Evolutionary conservation across 441 rosid genomes (phyloP).

Genomic region (Breynia disticha): DNA sequence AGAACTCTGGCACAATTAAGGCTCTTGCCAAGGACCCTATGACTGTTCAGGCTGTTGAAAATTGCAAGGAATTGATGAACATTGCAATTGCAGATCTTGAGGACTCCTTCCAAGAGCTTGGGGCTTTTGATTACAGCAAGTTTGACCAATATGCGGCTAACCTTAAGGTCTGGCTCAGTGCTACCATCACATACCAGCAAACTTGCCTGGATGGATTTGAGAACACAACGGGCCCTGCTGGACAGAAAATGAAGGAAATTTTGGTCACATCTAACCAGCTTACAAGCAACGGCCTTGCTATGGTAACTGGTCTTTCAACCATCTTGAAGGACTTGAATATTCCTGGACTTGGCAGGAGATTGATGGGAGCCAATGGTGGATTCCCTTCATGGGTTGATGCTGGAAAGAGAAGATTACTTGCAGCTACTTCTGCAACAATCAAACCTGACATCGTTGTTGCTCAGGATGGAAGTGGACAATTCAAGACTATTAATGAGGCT

Average conservation of each 20-base stretch:
- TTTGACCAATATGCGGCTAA: conserved; percentile 32
- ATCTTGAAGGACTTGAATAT: conserved; percentile 26
- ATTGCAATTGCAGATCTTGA: conserved; percentile 56
- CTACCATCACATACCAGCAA: conserved; percentile 56
- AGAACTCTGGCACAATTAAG: conserved; percentile 33
- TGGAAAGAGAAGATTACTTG: conserved; percentile 29
- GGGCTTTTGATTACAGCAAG: conserved; percentile 26
- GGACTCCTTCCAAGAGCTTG: conserved; percentile 30
- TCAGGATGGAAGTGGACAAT: conserved; percentile 64
- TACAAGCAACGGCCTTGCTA: conserved; percentile 62
- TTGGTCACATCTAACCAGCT: conserved; percentile 37
- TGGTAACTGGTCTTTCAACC: conserved; percentile 36
- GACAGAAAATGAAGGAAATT: conserved; percentile 37
- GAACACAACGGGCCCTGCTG: conserved; percentile 42
- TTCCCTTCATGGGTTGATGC: conserved; percentile 45
- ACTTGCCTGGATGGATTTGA: conserved; percentile 62
- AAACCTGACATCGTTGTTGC: conserved; percentile 54
- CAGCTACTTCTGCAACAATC: conserved; percentile 12
- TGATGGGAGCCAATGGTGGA: conserved; percentile 12
- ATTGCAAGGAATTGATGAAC: conserved; percentile 41
- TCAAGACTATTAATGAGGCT: conserved; percentile 52
- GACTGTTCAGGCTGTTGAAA: conserved; percentile 39
- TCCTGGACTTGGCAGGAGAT: conserved; percentile 17
- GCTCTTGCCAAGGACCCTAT: conserved; percentile 37
- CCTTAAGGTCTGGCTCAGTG: conserved; percentile 67